phyloP scores from a whole-genome alignment of 352 stramenopile species.

The Globisporangium uncinulatum region DNA sequence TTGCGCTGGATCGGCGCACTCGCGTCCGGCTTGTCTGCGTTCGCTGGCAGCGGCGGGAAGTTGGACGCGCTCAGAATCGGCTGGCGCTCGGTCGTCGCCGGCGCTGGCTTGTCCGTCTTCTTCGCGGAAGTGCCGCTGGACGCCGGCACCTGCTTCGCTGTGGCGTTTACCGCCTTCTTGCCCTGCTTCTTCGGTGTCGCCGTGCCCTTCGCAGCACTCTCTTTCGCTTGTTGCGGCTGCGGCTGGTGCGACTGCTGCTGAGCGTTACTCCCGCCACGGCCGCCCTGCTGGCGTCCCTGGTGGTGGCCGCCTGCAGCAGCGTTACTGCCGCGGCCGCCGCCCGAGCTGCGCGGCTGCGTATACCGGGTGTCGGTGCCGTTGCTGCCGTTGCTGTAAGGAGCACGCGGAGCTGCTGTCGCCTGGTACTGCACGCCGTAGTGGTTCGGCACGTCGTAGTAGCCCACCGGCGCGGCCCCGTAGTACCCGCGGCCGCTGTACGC shows the following conservation, averaged over 20 bases:
- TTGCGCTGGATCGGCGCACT: slow-evolving; percentile 51
- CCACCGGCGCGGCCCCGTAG: slow-evolving; percentile 45
- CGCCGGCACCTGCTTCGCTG: slow-evolving; percentile 17
- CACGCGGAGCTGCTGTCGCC: slow-evolving; percentile 23
- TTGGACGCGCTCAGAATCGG: slow-evolving; percentile 77
- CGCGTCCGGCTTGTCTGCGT: slow-evolving; percentile 25
- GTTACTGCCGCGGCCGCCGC: slow-evolving; percentile 11
- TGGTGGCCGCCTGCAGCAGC: slow-evolving; percentile 8
- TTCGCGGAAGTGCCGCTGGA: slow-evolving; percentile 30
- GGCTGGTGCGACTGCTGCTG: slow-evolving; percentile 14
- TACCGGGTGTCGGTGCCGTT: slow-evolving; percentile 28
- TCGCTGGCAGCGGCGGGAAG: slow-evolving; percentile 70
- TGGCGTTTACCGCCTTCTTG: slow-evolving; percentile 62
- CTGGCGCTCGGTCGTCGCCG: slow-evolving; percentile 42
- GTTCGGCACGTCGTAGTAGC: slow-evolving; percentile 67
- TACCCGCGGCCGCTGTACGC: slow-evolving; percentile 59
- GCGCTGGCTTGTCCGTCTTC: slow-evolving; percentile 8
- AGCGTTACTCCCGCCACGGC: slow-evolving; percentile 19
- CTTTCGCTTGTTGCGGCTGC: slow-evolving; percentile 33
- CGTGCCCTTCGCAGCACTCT: slow-evolving; percentile 37
- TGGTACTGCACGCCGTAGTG: slow-evolving; percentile 57
- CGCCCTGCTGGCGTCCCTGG: slow-evolving; percentile 19
- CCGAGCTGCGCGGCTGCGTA: slow-evolving; percentile 20
- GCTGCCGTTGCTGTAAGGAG: slow-evolving; percentile 35
- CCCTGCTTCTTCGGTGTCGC: slow-evolving; percentile 37